Conservation (phyloP, 495 filamentous ascomycete genomes). For the Collariella sp. region DNA sequence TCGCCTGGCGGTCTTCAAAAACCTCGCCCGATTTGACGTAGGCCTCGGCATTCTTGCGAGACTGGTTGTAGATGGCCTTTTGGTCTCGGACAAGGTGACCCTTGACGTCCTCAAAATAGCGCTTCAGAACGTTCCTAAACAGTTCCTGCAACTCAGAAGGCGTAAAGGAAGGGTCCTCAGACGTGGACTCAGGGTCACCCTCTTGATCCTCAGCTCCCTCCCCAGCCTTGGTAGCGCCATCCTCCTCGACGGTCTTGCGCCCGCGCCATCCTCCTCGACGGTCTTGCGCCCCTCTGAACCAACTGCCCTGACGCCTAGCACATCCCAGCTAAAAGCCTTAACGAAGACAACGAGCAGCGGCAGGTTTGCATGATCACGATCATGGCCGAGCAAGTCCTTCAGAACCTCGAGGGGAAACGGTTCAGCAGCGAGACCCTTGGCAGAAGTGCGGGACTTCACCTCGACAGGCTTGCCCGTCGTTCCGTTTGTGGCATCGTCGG, state of each 20-base stretch:
- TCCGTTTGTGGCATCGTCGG: conserved; percentile 68
- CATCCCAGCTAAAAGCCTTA: conserved; percentile 93
- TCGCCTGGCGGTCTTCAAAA: conserved; percentile 94
- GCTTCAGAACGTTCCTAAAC: conserved; percentile 77
- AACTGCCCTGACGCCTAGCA: conserved; percentile 66
- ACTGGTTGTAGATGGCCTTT: conserved; percentile 71
- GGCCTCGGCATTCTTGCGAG: conserved; percentile 89
- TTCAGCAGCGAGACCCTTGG: conserved; percentile 55
- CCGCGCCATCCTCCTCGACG: conserved; percentile 81
- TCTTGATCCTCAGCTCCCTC: conserved; percentile 43
- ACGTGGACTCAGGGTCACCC: conserved; percentile 34
- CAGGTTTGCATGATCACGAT: conserved; percentile 84
- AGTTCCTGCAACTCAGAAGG: conserved; percentile 70
- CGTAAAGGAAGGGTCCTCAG: conserved; percentile 63
- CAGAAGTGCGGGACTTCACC: conserved; percentile 40
- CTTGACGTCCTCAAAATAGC: conserved; percentile 93
- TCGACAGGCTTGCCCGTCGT: conserved; percentile 47
- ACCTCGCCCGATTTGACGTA: conserved; percentile 98
- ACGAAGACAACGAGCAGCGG: conserved; percentile 89
- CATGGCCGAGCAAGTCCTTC: conserved; percentile 89
- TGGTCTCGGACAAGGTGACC: conserved; percentile 82
- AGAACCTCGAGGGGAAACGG: conserved; percentile 93
- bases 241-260: conserved; percentile 75
- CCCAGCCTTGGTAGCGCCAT: conserved; percentile 57
- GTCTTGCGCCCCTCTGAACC: conserved; percentile 69